A percentile compares a stretch with the other conserved stretches of the same genome.
Evolutionary conservation across 2,329 filamentous ascomycete species (phyloP).

Genomic region (Aureobasidium sp.): DNA sequence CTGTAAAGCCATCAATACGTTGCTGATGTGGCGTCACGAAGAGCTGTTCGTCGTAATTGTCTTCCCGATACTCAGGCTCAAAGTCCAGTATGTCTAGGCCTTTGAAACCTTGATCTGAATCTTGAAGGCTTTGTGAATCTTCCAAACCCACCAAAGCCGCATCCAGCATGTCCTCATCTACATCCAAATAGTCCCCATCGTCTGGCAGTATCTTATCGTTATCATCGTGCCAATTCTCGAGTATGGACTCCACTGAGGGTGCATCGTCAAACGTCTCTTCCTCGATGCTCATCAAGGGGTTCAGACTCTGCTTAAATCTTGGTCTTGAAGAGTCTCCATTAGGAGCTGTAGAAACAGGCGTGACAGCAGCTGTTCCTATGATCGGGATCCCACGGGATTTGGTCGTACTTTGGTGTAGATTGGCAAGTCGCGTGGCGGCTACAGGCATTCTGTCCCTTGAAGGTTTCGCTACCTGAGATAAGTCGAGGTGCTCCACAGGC

Average conservation of each 20-base stretch:
- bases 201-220: not conserved
- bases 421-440: not conserved
- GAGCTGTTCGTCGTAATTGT: not conserved
- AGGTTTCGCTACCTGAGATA: not conserved
- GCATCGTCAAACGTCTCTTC: not conserved
- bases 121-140: slow-evolving; percentile 12
- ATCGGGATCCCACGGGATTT: not conserved
- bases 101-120: not conserved
- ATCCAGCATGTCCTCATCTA: slow-evolving; percentile 15
- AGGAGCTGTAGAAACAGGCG: not conserved
- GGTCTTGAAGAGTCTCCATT: not conserved
- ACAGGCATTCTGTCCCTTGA: not conserved
- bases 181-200: slow-evolving; percentile 2
- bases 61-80: not conserved
- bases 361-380: not conserved
- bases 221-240: not conserved
- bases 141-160: slow-evolving; percentile 13
- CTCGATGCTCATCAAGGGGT: not conserved
- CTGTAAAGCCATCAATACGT: not conserved
- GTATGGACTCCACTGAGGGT: not conserved
- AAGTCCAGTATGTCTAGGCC: not conserved
- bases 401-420: not conserved
- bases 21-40: not conserved
- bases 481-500: not conserved
- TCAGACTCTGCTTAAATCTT: not conserved